A percentile compares a stretch with the other conserved stretches of the same genome.
phyloP scores from a whole-genome alignment of 441 rosid species.

The Sinapis alba region DNA sequence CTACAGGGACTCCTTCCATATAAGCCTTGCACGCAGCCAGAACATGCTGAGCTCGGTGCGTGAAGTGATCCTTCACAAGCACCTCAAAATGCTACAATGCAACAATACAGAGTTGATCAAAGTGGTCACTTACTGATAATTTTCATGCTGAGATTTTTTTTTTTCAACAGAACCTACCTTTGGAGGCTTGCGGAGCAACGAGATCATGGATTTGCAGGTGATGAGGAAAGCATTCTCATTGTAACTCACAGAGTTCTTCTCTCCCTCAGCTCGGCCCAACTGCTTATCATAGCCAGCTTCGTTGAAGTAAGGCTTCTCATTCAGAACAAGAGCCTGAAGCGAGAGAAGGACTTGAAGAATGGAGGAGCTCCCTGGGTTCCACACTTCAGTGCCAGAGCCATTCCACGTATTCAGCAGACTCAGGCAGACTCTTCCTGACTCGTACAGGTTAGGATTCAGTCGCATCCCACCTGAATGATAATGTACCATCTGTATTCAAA shows the following conservation, averaged over 20 bases:
- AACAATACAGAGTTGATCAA: slow-evolving; percentile 21
- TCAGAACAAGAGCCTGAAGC: slow-evolving; percentile 94
- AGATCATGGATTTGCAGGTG: slow-evolving; percentile 90
- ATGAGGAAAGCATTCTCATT: slow-evolving; percentile 83
- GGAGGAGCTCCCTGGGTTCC: slow-evolving; percentile 79
- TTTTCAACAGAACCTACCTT: slow-evolving; percentile 55
- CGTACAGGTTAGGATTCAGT: slow-evolving; percentile 87
- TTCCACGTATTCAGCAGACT: slow-evolving; percentile 94
- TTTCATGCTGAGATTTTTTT: slow-evolving; percentile 11
- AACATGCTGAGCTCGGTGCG: slow-evolving; percentile 45
- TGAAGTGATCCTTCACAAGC: slow-evolving; percentile 79
- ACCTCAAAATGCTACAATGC: slow-evolving; percentile 76
- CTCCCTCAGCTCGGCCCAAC: slow-evolving; percentile 86
- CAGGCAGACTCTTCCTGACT: slow-evolving; percentile 89
- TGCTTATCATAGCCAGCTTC: slow-evolving; percentile 94
- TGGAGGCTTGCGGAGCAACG: slow-evolving; percentile 69
- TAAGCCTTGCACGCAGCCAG: slow-evolving; percentile 75
- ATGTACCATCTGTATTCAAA: slow-evolving; percentile 66
- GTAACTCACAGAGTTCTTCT: slow-evolving; percentile 83
- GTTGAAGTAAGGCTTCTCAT: slow-evolving; percentile 93
- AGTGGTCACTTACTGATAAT: slow-evolving; percentile 1
- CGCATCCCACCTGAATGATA: slow-evolving; percentile 92
- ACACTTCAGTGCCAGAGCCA: slow-evolving; percentile 83
- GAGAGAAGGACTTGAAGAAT: slow-evolving; percentile 95
- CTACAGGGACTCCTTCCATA: slow-evolving; percentile 70